Evolutionary conservation across 2,329 filamentous ascomycete species (phyloP).

Genomic region (Talaromyces rugulosus): DNA sequence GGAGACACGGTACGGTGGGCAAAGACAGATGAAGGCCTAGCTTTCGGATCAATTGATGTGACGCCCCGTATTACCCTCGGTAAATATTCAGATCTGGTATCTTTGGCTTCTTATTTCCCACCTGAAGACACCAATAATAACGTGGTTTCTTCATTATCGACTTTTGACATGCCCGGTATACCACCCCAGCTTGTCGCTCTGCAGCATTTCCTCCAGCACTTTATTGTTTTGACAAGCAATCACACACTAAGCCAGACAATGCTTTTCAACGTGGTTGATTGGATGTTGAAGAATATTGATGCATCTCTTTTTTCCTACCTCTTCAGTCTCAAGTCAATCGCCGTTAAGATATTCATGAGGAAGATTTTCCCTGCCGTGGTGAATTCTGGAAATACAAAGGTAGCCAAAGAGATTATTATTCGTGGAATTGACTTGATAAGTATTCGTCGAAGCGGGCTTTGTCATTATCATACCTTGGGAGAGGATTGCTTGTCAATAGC

Average conservation of each 20-base stretch:
- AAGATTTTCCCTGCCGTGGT: background rate
- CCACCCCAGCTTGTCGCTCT: background rate
- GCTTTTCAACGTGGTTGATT: background rate
- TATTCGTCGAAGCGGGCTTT: background rate
- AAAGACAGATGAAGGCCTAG: no score
- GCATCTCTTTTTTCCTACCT: background rate
- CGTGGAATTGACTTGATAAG: background rate
- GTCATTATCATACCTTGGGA: background rate
- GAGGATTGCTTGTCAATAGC: background rate
- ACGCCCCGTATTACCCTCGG: no score
- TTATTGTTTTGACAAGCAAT: background rate
- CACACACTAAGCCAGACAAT: background rate
- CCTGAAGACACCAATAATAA: background rate
- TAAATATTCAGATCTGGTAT: no score
- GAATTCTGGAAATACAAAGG: background rate
- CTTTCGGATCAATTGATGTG: no score
- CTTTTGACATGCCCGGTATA: background rate
- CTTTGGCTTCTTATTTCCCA: background rate
- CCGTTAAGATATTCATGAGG: background rate
- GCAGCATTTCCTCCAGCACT: background rate
- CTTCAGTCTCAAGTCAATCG: background rate
- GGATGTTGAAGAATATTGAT: background rate
- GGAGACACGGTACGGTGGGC: no score
- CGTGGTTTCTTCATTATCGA: background rate
- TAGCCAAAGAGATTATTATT: background rate